Base-by-base conservation (phyloP, 768 basidiomycete genomes). In the Suillus fuscotomentosus region DNA sequence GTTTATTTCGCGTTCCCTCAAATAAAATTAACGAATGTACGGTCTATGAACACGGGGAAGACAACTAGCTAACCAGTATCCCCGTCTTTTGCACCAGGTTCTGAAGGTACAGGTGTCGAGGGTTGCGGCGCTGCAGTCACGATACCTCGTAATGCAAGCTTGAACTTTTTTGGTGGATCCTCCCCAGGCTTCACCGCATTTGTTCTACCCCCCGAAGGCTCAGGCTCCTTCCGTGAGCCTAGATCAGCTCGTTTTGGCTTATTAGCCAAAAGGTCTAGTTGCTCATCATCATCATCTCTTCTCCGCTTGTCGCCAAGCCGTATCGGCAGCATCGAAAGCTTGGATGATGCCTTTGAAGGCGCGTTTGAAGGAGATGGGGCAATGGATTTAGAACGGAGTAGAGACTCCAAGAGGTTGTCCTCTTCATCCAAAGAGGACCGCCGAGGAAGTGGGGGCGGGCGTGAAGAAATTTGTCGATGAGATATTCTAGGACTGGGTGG, bases 221-320 rank as follows among this genome's bases (percentile, higher is more conserved):
- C 70, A 7, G 72, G 75, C 45, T 76, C 80, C 70, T 84, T 87
- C 70, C 81, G 80, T 53, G 72, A 67, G 60, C 83, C 83, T 17
- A 84, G 72, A 65, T 86, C 85, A 3, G 78, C 75, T 66, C 83
- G 86, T 76, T 87, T 88, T 31, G 81, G 70, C 71, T 88, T 91
- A 63, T 67, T 79, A 8, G 82, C 82, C 56, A 93, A 79, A 57
- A 86, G 84, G 61, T 84, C 86, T 56, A 92, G 75, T 69, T 84
- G 73, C 70, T 87, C 87, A 63, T 92, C 84, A 63, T 87, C 88
- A 50, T 91, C 87, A 41, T 83, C 84, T 70, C 92, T 79, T 71
- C 87, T 81, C 65, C 92, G 83, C 75, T 94, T 93, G 72, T 89
- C 89, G 27, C 85, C 80, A 60, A 87, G 79, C 53, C 86, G 83